Base-by-base conservation (phyloP, 2,329 filamentous ascomycete genomes). In the Claviceps sorghi region DNA sequence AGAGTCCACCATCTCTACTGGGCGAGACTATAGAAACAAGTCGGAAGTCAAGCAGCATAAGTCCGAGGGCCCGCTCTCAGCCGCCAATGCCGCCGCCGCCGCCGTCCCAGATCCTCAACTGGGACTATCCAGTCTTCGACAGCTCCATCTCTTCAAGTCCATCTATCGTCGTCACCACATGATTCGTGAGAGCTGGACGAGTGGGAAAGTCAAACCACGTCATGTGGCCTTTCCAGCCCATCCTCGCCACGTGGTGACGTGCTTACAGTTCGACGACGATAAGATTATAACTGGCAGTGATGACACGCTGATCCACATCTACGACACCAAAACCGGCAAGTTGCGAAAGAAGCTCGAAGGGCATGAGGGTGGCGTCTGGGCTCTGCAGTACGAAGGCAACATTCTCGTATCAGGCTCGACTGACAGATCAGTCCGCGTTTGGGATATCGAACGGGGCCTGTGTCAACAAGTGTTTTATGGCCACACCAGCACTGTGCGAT, bases 261-360 rank as follows among this genome's bases (percentile, higher is more conserved):
- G 93, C 64, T 76, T 98, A 51, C 90, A 98, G 65, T 98, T 98
- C 61, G 93, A 98, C 63, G 87, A 90, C 48, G 90, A 98, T 73
- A 97, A 97, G 69, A 96, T 98, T 59, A 78, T 98, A 59, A 98
- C 93, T 1, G 93, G 93, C 29, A 97, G 91, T 63, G 93, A 98
- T 65, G 93, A 98, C 64, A 95, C 90, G 4, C 83, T 96, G 56
- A 98, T 98, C 61, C 90, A 98, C 61, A 89, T 98, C 34, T 98
- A 97, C 66, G 90, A 97, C 64, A 97, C 93, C 13, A 94, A 93
- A 69, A 96, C 90, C 0, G 93, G 93, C 54, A 85, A 85, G 57
- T 71, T 95, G 38, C 80, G 86, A 48, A 88, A 82, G 62, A 88
- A 85, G 57, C 79, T 98, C 2, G 84, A 90, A 61, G 93, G 93